Evolutionary conservation across 1,139 yeast species (phyloP).

Genomic region (Magnusiomyces suaveolens): DNA sequence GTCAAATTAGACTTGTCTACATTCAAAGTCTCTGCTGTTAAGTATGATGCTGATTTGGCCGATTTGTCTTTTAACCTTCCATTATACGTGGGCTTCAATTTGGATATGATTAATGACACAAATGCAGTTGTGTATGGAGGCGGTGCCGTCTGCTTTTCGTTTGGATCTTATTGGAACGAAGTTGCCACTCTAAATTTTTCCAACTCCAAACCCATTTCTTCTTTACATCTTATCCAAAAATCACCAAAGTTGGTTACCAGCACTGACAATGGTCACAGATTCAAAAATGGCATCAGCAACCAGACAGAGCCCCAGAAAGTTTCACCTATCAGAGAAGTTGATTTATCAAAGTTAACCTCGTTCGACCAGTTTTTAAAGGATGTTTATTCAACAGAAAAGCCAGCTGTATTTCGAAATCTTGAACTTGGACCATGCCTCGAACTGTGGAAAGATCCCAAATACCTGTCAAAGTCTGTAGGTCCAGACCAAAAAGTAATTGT

Average conservation of each 20-base stretch:
- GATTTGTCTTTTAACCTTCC: constrained; percentile 32
- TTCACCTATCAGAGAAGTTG: not conserved
- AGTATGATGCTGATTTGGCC: constrained; percentile 24
- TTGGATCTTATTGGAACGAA: constrained; percentile 60
- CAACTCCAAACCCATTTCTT: not conserved
- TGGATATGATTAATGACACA: constrained; percentile 25
- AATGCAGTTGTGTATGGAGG: constrained; percentile 47
- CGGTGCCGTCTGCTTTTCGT: constrained; percentile 78
- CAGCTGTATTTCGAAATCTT: constrained; percentile 19
- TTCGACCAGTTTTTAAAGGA: constrained; percentile 8
- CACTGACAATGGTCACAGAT: not conserved
- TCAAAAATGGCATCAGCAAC: not conserved
- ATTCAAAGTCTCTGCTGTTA: constrained; percentile 3
- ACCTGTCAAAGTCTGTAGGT: constrained; percentile 27
- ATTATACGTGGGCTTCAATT: constrained; percentile 51
- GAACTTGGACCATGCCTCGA: constrained; percentile 25
- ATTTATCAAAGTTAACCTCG: not conserved
- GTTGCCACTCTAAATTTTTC: constrained; percentile 16
- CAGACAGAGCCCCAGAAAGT: constrained; percentile 3
- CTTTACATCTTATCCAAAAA: not conserved
- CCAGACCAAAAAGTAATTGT: constrained; percentile 23
- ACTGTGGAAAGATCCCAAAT: constrained; percentile 28
- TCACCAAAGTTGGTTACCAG: not conserved
- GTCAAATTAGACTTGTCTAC: constrained; percentile 31
- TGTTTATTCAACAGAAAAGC: constrained; percentile 11